Evolutionary conservation across 164 flowering plant genomes (phyloP), one percentile per base, ranked within the genome.

Genomic region (Aristolochia fimbriata): DNA sequence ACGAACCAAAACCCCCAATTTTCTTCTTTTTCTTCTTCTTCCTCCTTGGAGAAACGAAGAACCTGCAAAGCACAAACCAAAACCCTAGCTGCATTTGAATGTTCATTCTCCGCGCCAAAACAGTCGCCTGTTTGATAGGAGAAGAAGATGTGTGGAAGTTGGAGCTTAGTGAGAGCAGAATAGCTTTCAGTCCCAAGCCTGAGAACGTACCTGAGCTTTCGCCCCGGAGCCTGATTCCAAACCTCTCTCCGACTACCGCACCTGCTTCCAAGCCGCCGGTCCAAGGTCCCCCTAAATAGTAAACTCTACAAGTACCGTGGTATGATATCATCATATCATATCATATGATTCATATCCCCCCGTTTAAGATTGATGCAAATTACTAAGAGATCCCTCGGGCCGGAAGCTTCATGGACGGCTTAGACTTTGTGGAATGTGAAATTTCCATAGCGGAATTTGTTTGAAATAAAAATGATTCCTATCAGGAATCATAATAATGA

Each of bases 211-310:
- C 83, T 75, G 75, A 75, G 76, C 61, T 72, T 72, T 48, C 62
- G 61, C 54, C 4, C 15, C 33, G 47, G 63, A 63, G 55, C 59
- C 63, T 61, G 68, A 27, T 24, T 62, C 81, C 82, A 61, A 78
- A 69, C 85, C 85, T 78, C 66, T 49, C 48, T 59, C 69, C 70
- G 70, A 62, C 27, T 54, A 66, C 77, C 80, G 51, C 70, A 72
- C 76, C 78, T 65, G 62, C 66, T 55, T 30, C 74, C 74, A 61
- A 68, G 19, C 73, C 76, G 66, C 43, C 15, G 13, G 37, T 43
- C 50, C 47, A 25, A 20, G 58, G 43, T 30, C n/a, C 17, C 30
- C n/a, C 3, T 1, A 24, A 13, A 20, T 9, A 12, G 56, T 14
- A 23, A 53, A 6, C 3, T 5, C 15, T 23, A 53, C 1, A n/a